These are phyloP conservation scores for Erysimum cheiri DNA, from an alignment of 441 rosid genomes.

Conservation along the genomic window DNA sequence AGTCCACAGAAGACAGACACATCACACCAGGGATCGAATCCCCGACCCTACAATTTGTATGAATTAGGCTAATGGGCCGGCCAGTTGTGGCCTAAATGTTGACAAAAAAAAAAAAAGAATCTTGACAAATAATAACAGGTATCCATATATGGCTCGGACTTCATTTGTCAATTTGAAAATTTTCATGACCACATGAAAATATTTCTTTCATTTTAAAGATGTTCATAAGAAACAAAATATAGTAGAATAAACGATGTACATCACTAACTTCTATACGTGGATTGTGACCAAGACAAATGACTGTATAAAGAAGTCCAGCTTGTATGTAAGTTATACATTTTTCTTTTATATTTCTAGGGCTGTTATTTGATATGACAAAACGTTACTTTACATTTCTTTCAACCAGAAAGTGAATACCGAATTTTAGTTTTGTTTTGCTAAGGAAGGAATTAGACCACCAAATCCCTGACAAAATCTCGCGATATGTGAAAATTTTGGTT, in stretches of 20 bases:
- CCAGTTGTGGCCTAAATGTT: no score
- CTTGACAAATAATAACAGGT: slow-evolving; percentile 7
- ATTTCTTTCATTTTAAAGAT: slow-evolving; percentile 24
- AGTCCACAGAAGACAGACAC: no score
- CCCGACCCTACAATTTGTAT: no score
- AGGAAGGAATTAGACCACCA: no score
- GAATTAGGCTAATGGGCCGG: no score
- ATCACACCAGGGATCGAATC: no score
- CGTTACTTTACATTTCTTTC: background rate
- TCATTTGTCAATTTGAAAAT: slow-evolving; percentile 10
- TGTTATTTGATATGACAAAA: slow-evolving; percentile 14
- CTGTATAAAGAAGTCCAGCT: slow-evolving; percentile 31
- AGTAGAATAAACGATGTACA: slow-evolving; percentile 31
- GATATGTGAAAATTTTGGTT: no score
- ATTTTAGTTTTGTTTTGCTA: background rate
- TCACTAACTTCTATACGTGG: slow-evolving; percentile 34
- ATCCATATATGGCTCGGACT: slow-evolving; percentile 24
- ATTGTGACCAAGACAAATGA: slow-evolving; percentile 40
- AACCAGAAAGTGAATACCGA: background rate
- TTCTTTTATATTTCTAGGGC: slow-evolving; percentile 23
- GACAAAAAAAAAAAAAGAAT: no score
- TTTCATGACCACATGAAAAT: slow-evolving; percentile 36
- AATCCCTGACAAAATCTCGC: no score
- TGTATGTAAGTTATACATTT: background rate
- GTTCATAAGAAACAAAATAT: slow-evolving; percentile 33